These are phyloP conservation scores for Plasmodium vinckei DNA, from an alignment of 169 alveolate species.

Conservation along the genomic window DNA sequence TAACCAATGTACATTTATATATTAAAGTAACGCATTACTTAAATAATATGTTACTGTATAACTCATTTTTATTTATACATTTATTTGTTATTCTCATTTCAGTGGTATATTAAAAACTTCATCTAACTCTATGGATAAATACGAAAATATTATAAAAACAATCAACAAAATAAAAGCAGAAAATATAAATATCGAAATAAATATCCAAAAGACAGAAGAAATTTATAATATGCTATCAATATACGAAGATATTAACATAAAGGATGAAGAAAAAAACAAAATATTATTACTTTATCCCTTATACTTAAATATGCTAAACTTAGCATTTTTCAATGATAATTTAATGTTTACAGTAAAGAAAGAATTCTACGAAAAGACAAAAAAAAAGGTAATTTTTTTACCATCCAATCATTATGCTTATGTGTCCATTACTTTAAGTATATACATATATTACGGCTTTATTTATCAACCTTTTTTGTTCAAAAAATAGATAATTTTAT, in stretches of 20 bases:
- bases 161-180: slow-evolving; percentile 69
- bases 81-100: neutral
- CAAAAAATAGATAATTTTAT: slow-evolving; percentile 30
- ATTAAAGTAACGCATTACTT: too few species aligned
- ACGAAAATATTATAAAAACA: slow-evolving; percentile 73
- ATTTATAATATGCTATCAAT: slow-evolving; percentile 62
- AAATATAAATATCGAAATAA: slow-evolving; percentile 68
- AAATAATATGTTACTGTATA: too few species aligned
- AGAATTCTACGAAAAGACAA: slow-evolving; percentile 68
- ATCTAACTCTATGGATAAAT: slow-evolving; percentile 69
- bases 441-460: neutral
- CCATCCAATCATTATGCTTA: neutral
- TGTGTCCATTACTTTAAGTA: neutral
- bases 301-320: slow-evolving; percentile 61
- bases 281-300: slow-evolving; percentile 36
- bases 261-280: slow-evolving; percentile 64
- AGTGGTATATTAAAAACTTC: slow-evolving; percentile 50
- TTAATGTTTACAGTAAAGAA: slow-evolving; percentile 70
- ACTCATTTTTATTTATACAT: too few species aligned
- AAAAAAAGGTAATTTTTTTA: slow-evolving; percentile 43
- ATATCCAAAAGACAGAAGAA: slow-evolving; percentile 74
- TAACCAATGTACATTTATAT: neutral
- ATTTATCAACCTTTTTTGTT: neutral
- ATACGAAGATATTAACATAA: slow-evolving; percentile 55
- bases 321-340: slow-evolving; percentile 68